Percentiles rank a stretch among this genome's conserved stretches.
These are phyloP conservation scores for Umbilicaria muhlenbergii DNA, from an alignment of 495 filamentous ascomycete species.

Conservation along the genomic window DNA sequence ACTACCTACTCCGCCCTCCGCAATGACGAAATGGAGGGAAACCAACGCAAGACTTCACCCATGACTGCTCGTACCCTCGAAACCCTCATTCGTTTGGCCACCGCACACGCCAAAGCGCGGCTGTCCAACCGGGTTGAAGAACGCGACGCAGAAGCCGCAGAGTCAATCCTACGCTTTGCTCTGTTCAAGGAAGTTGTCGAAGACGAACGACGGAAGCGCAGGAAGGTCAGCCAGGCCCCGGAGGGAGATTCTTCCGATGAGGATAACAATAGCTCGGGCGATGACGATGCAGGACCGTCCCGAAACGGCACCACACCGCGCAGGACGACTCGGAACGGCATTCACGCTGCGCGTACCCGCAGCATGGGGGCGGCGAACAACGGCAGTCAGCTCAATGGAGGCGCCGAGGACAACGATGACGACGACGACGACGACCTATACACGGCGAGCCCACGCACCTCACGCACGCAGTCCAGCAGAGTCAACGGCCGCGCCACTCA, in stretches of 20 bases:
- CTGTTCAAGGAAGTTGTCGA: slow-evolving; percentile 96
- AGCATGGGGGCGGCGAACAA: slow-evolving; percentile 34
- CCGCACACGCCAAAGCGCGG: slow-evolving; percentile 87
- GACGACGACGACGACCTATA: slow-evolving; percentile 42
- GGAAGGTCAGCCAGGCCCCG: slow-evolving; percentile 28
- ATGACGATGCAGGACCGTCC: slow-evolving; percentile 27
- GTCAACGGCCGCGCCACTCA: slow-evolving; percentile 23
- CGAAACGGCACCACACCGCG: slow-evolving; percentile 18
- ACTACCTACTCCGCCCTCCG: slow-evolving; percentile 84
- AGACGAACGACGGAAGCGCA: slow-evolving; percentile 63
- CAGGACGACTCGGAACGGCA: slow-evolving; percentile 18
- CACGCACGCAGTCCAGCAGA: slow-evolving; percentile 28
- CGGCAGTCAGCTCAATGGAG: slow-evolving; percentile 26
- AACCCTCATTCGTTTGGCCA: slow-evolving; percentile 91
- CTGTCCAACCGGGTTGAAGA: slow-evolving; percentile 88
- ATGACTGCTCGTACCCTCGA: slow-evolving; percentile 97
- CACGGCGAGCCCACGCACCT: slow-evolving; percentile 36
- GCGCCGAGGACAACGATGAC: slow-evolving; percentile 24
- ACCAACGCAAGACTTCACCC: slow-evolving; percentile 81
- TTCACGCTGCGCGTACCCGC: slow-evolving; percentile 26
- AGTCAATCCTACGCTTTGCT: slow-evolving; percentile 83
- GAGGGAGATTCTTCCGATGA: slow-evolving; percentile 18
- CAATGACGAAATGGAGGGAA: slow-evolving; percentile 91
- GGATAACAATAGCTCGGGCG: slow-evolving; percentile 23
- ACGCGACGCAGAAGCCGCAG: slow-evolving; percentile 74